A percentile compares a stretch with the other conserved stretches of the same genome.
Conservation (phyloP, 768 basidiomycete genomes). For the Russula compacta region DNA sequence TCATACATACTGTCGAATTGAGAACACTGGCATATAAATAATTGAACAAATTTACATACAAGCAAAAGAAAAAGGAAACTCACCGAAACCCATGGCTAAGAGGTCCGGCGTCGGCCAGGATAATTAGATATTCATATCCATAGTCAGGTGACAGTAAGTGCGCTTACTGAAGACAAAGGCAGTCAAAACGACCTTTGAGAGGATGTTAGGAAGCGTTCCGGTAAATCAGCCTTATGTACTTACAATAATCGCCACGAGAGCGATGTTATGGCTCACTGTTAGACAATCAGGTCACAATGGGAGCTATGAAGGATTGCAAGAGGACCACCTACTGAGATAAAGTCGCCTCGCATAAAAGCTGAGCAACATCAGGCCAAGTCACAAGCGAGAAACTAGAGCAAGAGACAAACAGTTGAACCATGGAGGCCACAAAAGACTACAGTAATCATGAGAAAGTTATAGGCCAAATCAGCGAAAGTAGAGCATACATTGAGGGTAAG, state of each 20-base stretch:
- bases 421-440: background rate
- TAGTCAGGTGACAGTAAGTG: background rate
- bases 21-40: constrained; percentile 33
- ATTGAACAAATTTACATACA: background rate
- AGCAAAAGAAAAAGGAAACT: constrained; percentile 5
- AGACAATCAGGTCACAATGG: background rate
- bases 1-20: constrained; percentile 34
- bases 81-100: constrained; percentile 21
- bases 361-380: background rate
- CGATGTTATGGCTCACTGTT: background rate
- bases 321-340: background rate
- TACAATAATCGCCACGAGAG: background rate
- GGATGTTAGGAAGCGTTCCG: background rate
- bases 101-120: background rate
- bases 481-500: background rate
- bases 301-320: background rate
- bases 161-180: constrained; percentile 35
- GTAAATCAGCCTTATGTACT: background rate
- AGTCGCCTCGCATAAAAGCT: background rate
- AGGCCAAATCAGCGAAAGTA: background rate
- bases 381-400: too few relatives aligned
- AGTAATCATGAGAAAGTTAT: too few relatives aligned
- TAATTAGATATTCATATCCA: background rate
- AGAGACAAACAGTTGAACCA: background rate
- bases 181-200: constrained; percentile 26